These are phyloP conservation scores for Leccinum imitatum DNA, from an alignment of 768 basidiomycete species.

Conservation along the genomic window DNA sequence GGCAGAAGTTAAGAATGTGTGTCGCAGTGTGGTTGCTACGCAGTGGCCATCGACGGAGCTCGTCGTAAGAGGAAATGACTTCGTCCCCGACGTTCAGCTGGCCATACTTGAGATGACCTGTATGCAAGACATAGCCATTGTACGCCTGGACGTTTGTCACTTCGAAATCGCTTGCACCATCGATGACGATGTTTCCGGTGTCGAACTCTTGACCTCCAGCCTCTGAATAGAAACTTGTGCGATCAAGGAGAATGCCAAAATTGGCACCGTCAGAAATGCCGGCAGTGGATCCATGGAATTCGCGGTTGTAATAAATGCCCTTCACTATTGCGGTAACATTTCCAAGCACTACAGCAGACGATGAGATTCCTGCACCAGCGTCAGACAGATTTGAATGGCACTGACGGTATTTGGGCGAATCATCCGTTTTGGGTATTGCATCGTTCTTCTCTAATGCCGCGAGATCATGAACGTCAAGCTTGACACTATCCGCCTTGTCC, in stretches of 20 bases:
- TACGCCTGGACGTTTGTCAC: slow-evolving; percentile 92
- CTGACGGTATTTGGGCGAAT: slow-evolving; percentile 88
- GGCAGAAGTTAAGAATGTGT: slow-evolving; percentile 92
- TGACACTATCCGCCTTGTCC: slow-evolving; percentile 65
- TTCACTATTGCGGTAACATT: slow-evolving; percentile 75
- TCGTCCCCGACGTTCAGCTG: slow-evolving; percentile 72
- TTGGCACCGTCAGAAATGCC: slow-evolving; percentile 60
- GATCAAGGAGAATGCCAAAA: slow-evolving; percentile 88
- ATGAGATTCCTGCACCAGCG: slow-evolving; percentile 1
- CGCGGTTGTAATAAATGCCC: slow-evolving; percentile 80
- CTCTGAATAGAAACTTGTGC: slow-evolving; percentile 96
- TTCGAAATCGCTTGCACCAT: slow-evolving; percentile 88
- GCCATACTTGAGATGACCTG: slow-evolving; percentile 89
- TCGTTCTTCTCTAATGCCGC: slow-evolving; percentile 78
- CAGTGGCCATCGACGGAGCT: slow-evolving; percentile 93
- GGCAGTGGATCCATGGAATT: slow-evolving; percentile 68
- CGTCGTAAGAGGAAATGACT: slow-evolving; percentile 90
- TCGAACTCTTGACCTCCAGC: slow-evolving; percentile 97
- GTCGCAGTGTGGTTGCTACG: slow-evolving; percentile 99
- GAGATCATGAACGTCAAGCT: slow-evolving; percentile 94
- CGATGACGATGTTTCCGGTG: slow-evolving; percentile 92
- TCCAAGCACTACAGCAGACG: slow-evolving; percentile 57
- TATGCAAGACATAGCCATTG: slow-evolving; percentile 95
- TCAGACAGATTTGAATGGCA: slow-evolving; percentile 7
- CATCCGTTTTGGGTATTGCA: slow-evolving; percentile 86